phyloP scores from a whole-genome alignment of 2,329 filamentous ascomycete species.

The Neonectria punicea region DNA sequence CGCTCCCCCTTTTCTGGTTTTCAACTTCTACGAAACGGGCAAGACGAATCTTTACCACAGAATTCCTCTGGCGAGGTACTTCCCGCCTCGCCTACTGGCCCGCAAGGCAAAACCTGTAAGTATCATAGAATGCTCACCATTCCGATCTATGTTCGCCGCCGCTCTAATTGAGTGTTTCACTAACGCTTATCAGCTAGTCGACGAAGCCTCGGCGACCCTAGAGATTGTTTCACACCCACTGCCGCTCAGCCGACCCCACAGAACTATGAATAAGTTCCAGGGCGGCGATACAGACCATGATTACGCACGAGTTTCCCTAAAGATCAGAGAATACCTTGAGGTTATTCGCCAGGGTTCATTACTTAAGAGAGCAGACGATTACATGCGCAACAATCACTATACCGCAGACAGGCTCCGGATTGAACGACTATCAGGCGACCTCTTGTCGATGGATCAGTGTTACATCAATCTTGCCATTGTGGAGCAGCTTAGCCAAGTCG shows the following conservation, averaged over 20 bases:
- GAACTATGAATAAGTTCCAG: background rate
- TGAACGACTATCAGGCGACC: slow-evolving; percentile 48
- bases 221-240: background rate
- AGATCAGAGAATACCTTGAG: background rate
- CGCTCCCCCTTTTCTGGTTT: background rate
- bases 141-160: no score
- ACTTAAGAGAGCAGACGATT: slow-evolving; percentile 18
- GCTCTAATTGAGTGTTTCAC: no score
- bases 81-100: no score
- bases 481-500: slow-evolving; percentile 33
- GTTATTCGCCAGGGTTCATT: background rate
- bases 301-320: background rate
- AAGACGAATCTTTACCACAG: background rate
- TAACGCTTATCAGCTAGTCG: background rate
- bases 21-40: background rate
- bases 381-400: slow-evolving; percentile 40
- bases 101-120: no score
- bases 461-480: slow-evolving; percentile 55
- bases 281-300: background rate
- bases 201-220: background rate
- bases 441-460: slow-evolving; percentile 48
- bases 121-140: no score
- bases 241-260: background rate
- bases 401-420: slow-evolving; percentile 42
- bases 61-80: background rate